Conservation (phyloP, 805 yeast species). For the Candida arabinofermentans region DNA sequence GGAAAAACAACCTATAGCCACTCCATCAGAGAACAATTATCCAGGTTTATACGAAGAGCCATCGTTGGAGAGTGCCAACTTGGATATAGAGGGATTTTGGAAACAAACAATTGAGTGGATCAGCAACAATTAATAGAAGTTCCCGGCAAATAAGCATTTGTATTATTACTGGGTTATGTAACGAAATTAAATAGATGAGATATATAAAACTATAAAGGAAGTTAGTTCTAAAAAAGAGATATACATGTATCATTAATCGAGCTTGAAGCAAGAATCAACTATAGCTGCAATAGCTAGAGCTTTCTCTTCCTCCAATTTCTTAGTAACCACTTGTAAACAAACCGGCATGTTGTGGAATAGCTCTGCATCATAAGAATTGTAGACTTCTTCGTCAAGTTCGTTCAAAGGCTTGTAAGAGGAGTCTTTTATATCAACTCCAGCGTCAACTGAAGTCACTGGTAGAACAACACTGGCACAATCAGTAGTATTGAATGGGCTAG, state of each 20-base stretch:
- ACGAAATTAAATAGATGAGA: too few relatives aligned
- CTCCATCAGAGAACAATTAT: background rate
- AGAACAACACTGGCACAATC: conserved; percentile 49
- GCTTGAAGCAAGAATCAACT: background rate
- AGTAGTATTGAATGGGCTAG: conserved; percentile 47
- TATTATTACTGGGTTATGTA: background rate
- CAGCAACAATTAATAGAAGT: conserved; percentile 1
- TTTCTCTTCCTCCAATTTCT: conserved; percentile 59
- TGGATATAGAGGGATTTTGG: conserved; percentile 8
- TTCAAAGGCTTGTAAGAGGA: conserved; percentile 29
- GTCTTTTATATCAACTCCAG: conserved; percentile 32
- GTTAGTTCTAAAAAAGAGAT: too few relatives aligned
- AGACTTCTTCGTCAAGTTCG: conserved; percentile 41
- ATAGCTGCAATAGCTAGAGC: conserved; percentile 21
- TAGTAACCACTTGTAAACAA: conserved; percentile 62
- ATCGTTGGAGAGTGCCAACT: background rate
- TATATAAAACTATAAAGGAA: too few relatives aligned
- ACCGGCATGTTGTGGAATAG: conserved; percentile 58
- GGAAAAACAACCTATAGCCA: background rate
- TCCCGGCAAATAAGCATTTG: too few relatives aligned
- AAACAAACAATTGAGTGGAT: conserved; percentile 9
- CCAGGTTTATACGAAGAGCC: background rate
- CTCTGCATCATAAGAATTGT: conserved; percentile 41
- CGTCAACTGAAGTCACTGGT: conserved; percentile 57
- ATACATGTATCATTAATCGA: too few relatives aligned